Evolutionary conservation across 2,329 filamentous ascomycete species (phyloP).

Genomic region (Fusarium subglutinans): DNA sequence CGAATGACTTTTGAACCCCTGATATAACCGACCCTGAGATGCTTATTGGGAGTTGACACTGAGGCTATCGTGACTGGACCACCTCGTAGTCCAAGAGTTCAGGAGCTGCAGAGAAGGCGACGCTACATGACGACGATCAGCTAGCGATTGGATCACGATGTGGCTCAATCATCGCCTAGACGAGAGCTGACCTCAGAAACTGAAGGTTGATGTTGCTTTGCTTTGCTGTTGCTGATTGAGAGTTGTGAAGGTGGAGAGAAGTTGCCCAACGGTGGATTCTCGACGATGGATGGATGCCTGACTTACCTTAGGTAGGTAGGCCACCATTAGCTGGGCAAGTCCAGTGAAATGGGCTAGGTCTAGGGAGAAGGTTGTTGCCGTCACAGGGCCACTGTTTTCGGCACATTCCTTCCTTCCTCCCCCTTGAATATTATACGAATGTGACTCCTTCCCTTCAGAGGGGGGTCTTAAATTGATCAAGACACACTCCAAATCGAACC

Average conservation of each 20-base stretch:
- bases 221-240: neutral
- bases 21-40: neutral
- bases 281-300: constrained; percentile 14
- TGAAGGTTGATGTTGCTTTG: neutral
- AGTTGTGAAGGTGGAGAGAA: neutral
- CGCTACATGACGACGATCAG: neutral
- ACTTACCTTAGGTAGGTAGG: neutral
- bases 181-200: neutral
- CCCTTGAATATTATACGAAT: neutral
- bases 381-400: constrained; percentile 11
- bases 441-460: neutral
- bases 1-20: constrained; percentile 22
- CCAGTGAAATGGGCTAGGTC: neutral
- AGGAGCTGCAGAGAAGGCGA: neutral
- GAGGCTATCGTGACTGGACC: constrained; percentile 22
- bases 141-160: neutral
- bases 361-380: constrained; percentile 17
- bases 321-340: constrained; percentile 2
- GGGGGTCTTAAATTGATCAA: neutral
- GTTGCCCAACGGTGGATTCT: constrained; percentile 20
- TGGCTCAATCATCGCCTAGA: neutral
- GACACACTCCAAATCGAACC: neutral
- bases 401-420: constrained; percentile 26
- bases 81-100: neutral
- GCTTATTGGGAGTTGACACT: constrained; percentile 12